phyloP scores from a whole-genome alignment of 129 eudicot genomes.

The Artemisia tridentata region DNA sequence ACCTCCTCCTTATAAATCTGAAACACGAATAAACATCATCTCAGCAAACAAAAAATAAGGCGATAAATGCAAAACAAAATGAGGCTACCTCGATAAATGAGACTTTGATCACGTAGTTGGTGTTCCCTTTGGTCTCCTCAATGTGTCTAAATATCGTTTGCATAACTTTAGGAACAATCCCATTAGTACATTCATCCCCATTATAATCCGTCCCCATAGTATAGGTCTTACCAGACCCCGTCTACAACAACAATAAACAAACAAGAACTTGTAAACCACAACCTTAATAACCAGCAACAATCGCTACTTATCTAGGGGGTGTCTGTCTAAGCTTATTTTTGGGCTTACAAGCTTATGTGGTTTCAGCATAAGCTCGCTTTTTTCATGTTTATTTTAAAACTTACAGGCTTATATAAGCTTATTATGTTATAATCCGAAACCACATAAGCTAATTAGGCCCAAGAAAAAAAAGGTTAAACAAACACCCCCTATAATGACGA shows the following conservation, averaged over 20 bases:
- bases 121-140: conserved; percentile 49
- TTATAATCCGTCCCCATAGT: conserved; percentile 96
- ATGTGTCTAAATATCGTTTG: conserved; percentile 63
- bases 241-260: conserved; percentile 33
- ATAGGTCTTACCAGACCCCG: conserved; percentile 94
- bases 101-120: conserved; percentile 74
- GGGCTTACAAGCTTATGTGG: too few species aligned
- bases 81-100: conserved; percentile 83
- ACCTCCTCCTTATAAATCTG: conserved; percentile 96
- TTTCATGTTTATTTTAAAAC: too few species aligned
- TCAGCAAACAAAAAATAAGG: background rate
- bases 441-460: too few species aligned
- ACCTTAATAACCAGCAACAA: background rate
- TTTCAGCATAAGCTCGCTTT: too few species aligned
- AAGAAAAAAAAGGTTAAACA: too few species aligned
- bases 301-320: background rate
- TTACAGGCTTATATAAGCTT: too few species aligned
- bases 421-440: too few species aligned
- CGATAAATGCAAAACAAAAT: background rate
- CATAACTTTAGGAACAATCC: conserved; percentile 87
- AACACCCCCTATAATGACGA: too few species aligned
- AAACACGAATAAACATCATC: background rate
- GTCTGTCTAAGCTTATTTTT: background rate
- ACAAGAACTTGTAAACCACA: background rate
- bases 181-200: conserved; percentile 62